phyloP scores from a whole-genome alignment of 768 basidiomycete species.

The Russula foetens region DNA sequence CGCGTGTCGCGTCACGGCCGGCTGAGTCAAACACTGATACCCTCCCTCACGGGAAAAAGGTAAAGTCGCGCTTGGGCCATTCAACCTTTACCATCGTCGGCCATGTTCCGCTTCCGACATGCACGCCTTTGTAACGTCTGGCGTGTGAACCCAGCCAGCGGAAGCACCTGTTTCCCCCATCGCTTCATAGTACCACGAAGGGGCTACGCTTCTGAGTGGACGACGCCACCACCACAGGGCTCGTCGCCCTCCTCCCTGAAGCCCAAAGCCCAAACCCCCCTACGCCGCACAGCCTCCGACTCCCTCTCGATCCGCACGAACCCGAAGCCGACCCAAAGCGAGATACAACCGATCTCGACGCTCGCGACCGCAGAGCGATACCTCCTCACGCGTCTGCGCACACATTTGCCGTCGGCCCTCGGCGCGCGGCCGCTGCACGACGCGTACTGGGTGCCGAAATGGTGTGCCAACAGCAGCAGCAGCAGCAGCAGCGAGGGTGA shows the following conservation, averaged over 20 bases:
- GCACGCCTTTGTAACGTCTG: not conserved
- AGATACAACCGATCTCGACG: conserved; percentile 74
- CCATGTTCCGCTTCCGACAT: not conserved
- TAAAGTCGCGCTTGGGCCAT: not conserved
- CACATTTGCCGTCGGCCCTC: conserved; percentile 38
- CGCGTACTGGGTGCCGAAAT: conserved; percentile 71
- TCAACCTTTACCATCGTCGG: not conserved
- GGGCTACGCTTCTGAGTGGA: conserved; percentile 6
- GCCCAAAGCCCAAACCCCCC: conserved; percentile 74
- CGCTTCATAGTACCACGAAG: not conserved
- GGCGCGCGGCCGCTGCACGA: conserved; percentile 57
- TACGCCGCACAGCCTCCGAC: conserved; percentile 75
- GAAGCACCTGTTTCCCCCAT: not conserved
- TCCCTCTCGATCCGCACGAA: conserved; percentile 82
- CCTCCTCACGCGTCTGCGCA: conserved; percentile 52
- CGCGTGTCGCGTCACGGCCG: not conserved
- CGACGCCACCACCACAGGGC: not conserved
- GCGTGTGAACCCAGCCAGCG: not conserved
- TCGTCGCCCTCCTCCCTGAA: conserved; percentile 29
- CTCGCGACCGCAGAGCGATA: conserved; percentile 85
- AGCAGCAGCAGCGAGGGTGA: conserved; percentile 38
- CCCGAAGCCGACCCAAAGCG: conserved; percentile 76
- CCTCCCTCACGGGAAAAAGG: not conserved
- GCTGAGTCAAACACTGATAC: not conserved
- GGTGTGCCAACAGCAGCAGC: conserved; percentile 20